phyloP scores from a whole-genome alignment of 2,329 filamentous ascomycete genomes.

The Diaporthe eres region DNA sequence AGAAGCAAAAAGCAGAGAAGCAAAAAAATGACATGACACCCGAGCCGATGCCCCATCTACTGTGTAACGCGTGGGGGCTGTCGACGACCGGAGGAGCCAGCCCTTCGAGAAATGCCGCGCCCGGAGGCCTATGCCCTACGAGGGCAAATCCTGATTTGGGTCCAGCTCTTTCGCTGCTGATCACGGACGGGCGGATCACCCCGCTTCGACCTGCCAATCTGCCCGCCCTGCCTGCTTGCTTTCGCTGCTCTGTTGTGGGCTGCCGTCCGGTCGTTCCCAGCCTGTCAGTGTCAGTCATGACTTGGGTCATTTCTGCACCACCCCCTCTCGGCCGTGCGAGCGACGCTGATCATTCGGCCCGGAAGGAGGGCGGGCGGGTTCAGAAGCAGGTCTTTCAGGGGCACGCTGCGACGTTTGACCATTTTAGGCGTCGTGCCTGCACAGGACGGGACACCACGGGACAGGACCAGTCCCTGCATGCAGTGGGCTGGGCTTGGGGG shows the following conservation, averaged over 20 bases:
- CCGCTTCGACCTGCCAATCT: constrained; percentile 7
- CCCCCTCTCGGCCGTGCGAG: constrained; percentile 19
- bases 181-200: constrained; percentile 31
- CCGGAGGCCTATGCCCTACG: constrained; percentile 24
- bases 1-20: constrained; percentile 11
- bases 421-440: constrained; percentile 21
- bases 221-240: background rate
- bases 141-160: constrained; percentile 29
- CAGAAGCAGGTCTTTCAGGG: constrained; percentile 5
- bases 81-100: background rate
- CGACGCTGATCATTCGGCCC: constrained; percentile 28
- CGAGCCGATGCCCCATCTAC: constrained; percentile 7
- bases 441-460: constrained; percentile 5
- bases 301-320: constrained; percentile 5
- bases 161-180: constrained; percentile 3
- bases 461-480: constrained; percentile 32
- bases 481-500: constrained; percentile 7
- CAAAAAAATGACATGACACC: constrained; percentile 20
- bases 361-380: background rate
- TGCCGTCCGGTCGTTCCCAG: constrained; percentile 6
- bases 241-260: background rate
- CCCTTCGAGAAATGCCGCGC: constrained; percentile 27
- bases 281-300: constrained; percentile 27
- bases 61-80: constrained; percentile 13
- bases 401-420: constrained; percentile 32